Conservation (phyloP, 331 rosid species). For the Quercus tomentella region DNA sequence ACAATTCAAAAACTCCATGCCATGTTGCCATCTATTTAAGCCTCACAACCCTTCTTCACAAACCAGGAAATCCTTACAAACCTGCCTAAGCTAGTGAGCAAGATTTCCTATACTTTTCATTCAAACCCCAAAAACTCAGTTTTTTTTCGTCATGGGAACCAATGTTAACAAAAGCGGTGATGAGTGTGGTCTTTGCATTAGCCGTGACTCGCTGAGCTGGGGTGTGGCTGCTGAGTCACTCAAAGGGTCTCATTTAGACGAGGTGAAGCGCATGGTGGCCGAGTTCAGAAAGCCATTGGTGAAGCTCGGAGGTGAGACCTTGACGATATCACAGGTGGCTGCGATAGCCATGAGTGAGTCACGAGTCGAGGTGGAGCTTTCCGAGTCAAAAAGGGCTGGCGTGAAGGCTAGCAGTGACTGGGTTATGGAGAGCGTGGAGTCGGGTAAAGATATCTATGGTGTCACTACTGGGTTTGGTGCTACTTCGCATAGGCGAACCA, state of each 20-base stretch:
- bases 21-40: slow-evolving; percentile 21
- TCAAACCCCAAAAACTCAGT: background rate
- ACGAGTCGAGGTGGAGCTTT: slow-evolving; percentile 57
- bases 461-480: slow-evolving; percentile 95
- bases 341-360: slow-evolving; percentile 50
- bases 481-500: slow-evolving; percentile 72
- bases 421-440: slow-evolving; percentile 75
- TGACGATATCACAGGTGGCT: slow-evolving; percentile 78
- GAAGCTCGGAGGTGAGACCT: slow-evolving; percentile 59
- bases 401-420: slow-evolving; percentile 89
- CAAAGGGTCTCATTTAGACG: slow-evolving; percentile 75
- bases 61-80: slow-evolving; percentile 20
- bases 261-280: slow-evolving; percentile 83
- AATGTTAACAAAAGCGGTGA: background rate
- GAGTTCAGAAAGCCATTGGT: slow-evolving; percentile 68
- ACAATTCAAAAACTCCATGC: background rate
- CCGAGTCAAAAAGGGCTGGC: slow-evolving; percentile 63
- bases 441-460: slow-evolving; percentile 76
- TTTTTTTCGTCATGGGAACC: slow-evolving; percentile 21
- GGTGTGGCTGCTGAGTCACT: slow-evolving; percentile 62
- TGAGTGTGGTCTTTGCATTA: slow-evolving; percentile 31
- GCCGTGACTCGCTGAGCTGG: slow-evolving; percentile 70
- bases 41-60: background rate
- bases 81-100: too few relatives aligned
- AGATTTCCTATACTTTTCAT: too few relatives aligned